Evolutionary conservation across 1,284 basidiomycete species (phyloP), one percentile per base, ranked within the genome.

Genomic region (Pholiota adiposa): DNA sequence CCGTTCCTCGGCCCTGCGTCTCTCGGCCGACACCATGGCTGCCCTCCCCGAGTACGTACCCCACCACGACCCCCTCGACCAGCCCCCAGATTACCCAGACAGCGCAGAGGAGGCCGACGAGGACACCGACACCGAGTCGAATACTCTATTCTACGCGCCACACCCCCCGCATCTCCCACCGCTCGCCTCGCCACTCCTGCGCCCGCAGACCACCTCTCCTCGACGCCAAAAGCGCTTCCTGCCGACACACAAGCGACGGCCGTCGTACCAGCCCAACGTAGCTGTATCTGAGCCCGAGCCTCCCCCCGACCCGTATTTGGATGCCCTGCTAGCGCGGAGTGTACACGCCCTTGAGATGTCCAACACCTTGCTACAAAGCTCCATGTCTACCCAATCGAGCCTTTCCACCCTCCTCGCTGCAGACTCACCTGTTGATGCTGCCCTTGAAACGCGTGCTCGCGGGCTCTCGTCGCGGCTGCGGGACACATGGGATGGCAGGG

Each of bases 271-370:
- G 46, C 57, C 40, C 54, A 31, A 44, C 63, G 25, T 76, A 82
- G 46, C 84, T 87, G 25, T 75, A 74, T 34, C 46, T 54, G 44
- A 56, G 36, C 25, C 46, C 40, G 41, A 58, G 27, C 56, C 54
- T 27, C 46, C 56, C 2, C 56, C 50, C 41, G 76, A 79, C 63
- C 74, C 73, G 21, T 86, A 83, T 66, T 80, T 93, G 21, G 90
- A 92, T 72, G 82, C 87, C n/a, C 77, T 93, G 14, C 80, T 93
- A 3, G 89, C 86, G 63, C 84, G 91, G 62, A 92, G 89, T 63
- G 88, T 93, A 16, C 86, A 91, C 73, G 92, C 92, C 3, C 78
- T 93, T 8, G 92, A 93, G 70, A 86, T 92, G 78, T 93, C 91
- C 7, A 93, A 93, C 63, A 81, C 84, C 3, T 77, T 93, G 18